Evolutionary conservation across 768 basidiomycete species (phyloP), one percentile per base, ranked within the genome.

Genomic region (Amanita inopinata): DNA sequence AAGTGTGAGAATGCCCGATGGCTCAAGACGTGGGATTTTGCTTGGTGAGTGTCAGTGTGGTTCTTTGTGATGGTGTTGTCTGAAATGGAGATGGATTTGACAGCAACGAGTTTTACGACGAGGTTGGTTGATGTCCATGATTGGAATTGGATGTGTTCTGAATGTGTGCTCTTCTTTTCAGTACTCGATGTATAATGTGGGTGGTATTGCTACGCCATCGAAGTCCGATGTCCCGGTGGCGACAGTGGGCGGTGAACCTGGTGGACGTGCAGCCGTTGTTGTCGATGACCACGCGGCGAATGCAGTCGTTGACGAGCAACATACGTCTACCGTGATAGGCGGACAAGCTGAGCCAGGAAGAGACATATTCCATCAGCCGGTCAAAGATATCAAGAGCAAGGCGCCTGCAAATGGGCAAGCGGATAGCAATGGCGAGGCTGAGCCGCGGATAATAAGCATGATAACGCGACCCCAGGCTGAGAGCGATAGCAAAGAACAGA

Each of bases 1-100:
- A 70, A 87, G 48, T 98, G 96, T 52, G 58, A 71, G 39, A 71
- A 65, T 30, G 80, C 89, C 1, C 81, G 78, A 56, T 93, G 90
- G 89, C 51, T 94, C 30, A 89, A 81, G 65, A 85, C 82, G 3
- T 99, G 96, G 96, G 96, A 99, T 62, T 97, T 98, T 59, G 74
- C 79, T 20, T 99, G 93, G 83, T 80, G 54, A 31, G 73, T 59
- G 12, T 19, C 12, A 9, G 1, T 27, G 3, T 8, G 33, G 7
- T 28, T 10, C 25, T 5, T 22, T 19, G 7, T 12, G 38, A 12
- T 40, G 25, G 2, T 31, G 43, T 34, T 8, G 36, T 7, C 9
- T 20, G 18, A 11, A 20, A 31, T 22, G 23, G 30, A 36, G 38
- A 46, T n/a, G 41, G n/a, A 19, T 5, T 31, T 33, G 39, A 1